Conservation (phyloP, 495 filamentous ascomycete genomes). For the Talaromyces liani region DNA sequence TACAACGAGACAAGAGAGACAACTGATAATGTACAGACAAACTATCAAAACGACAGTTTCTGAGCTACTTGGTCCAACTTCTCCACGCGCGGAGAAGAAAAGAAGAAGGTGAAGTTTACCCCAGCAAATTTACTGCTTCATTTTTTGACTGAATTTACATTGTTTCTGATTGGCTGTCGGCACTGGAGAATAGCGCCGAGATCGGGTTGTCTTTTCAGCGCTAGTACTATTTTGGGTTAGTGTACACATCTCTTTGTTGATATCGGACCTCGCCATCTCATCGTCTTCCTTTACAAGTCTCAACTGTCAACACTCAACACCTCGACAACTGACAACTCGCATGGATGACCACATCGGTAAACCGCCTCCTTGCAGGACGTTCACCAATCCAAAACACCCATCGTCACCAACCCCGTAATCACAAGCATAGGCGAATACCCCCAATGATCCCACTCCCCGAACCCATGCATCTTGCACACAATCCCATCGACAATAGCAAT, state of each 20-base stretch:
- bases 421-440: conserved; percentile 41
- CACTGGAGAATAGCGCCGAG: background rate
- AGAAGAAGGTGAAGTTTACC: background rate
- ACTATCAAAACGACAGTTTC: no score
- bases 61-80: no score
- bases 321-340: background rate
- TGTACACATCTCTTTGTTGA: background rate
- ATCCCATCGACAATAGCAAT: conserved; percentile 41
- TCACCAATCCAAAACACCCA: conserved; percentile 16
- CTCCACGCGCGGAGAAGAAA: background rate
- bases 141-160: background rate
- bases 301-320: background rate
- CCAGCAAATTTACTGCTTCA: background rate
- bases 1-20: background rate
- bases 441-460: conserved; percentile 49
- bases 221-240: background rate
- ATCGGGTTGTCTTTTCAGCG: background rate
- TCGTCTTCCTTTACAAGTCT: background rate
- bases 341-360: background rate
- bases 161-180: conserved; percentile 1
- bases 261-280: background rate
- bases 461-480: conserved; percentile 31
- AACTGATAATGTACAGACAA: no score
- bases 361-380: background rate
- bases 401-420: conserved; percentile 24